phyloP scores from a whole-genome alignment of 2,329 filamentous ascomycete genomes.

The Botrytis hyacinthi region DNA sequence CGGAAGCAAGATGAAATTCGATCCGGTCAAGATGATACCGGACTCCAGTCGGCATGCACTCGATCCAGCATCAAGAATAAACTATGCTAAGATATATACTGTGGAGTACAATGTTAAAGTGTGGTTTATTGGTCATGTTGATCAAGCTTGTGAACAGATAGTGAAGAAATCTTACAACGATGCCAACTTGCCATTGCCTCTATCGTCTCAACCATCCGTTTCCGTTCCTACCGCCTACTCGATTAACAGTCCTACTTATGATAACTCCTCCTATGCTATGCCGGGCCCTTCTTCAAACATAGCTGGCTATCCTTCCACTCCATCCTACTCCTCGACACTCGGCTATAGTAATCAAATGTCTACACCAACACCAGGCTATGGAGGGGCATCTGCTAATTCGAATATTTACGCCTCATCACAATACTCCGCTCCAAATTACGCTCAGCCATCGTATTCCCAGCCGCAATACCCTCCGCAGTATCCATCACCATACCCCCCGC shows the following conservation, averaged over 20 bases:
- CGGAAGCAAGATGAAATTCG: slow-evolving; percentile 4
- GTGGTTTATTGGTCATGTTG: slow-evolving; percentile 29
- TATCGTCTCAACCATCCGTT: not conserved
- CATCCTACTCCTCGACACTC: not conserved
- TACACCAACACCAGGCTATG: not conserved
- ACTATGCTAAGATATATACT: slow-evolving; percentile 36
- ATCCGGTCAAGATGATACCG: slow-evolving; percentile 21
- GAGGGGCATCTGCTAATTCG: not conserved
- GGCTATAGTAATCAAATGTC: not conserved
- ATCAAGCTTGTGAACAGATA: not conserved
- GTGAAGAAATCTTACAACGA: not conserved
- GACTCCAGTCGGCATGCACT: slow-evolving; percentile 19
- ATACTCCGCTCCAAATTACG: not conserved
- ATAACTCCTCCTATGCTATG: not conserved
- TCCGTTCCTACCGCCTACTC: not conserved
- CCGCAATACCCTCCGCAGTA: not conserved
- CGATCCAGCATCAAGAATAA: slow-evolving; percentile 27
- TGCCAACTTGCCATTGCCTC: not conserved
- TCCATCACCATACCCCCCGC: too few species aligned
- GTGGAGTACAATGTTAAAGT: slow-evolving; percentile 35
- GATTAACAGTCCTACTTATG: not conserved
- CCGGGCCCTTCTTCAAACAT: not conserved
- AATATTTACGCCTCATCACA: not conserved
- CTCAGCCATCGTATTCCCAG: not conserved
- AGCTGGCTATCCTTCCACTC: not conserved